Conservation (phyloP, 192 early-diverging fungal species). For the Backusella westeae region DNA sequence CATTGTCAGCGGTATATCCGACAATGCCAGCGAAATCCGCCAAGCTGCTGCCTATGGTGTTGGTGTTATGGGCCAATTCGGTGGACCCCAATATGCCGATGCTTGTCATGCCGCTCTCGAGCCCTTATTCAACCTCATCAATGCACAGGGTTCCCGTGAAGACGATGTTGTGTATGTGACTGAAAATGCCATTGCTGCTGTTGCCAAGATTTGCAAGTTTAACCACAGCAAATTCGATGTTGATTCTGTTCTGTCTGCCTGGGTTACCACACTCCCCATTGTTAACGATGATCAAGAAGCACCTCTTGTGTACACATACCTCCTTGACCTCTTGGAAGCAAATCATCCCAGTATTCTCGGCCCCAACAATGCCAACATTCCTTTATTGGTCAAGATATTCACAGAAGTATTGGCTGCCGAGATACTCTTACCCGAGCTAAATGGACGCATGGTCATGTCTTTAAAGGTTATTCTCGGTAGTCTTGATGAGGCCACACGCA, state of each 20-base stretch:
- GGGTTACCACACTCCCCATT: slow-evolving; percentile 83
- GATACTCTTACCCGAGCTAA: slow-evolving; percentile 43
- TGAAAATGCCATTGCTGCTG: slow-evolving; percentile 91
- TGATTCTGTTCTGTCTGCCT: slow-evolving; percentile 60
- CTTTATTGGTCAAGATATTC: slow-evolving; percentile 58
- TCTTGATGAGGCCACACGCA: slow-evolving; percentile 44
- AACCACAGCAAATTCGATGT: slow-evolving; percentile 61
- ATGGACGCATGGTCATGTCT: slow-evolving; percentile 49
- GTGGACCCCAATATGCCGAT: slow-evolving; percentile 79
- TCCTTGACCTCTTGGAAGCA: slow-evolving; percentile 68
- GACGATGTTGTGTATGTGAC: slow-evolving; percentile 83
- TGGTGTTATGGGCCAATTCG: slow-evolving; percentile 88
- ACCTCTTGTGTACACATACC: slow-evolving; percentile 69
- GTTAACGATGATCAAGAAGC: slow-evolving; percentile 89
- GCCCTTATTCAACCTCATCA: slow-evolving; percentile 71
- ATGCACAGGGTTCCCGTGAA: slow-evolving; percentile 59
- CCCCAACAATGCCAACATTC: slow-evolving; percentile 58
- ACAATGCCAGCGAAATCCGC: slow-evolving; percentile 68
- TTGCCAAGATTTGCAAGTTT: slow-evolving; percentile 85
- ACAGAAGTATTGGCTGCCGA: slow-evolving; percentile 58
- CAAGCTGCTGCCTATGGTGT: slow-evolving; percentile 95
- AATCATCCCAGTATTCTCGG: slow-evolving; percentile 64
- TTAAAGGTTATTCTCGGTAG: slow-evolving; percentile 49
- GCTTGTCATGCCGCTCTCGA: slow-evolving; percentile 70
- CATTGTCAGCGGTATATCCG: slow-evolving; percentile 56